These are phyloP conservation scores for Microdochium nivale DNA, from an alignment of 2,329 filamentous ascomycete species.

Conservation along the genomic window DNA sequence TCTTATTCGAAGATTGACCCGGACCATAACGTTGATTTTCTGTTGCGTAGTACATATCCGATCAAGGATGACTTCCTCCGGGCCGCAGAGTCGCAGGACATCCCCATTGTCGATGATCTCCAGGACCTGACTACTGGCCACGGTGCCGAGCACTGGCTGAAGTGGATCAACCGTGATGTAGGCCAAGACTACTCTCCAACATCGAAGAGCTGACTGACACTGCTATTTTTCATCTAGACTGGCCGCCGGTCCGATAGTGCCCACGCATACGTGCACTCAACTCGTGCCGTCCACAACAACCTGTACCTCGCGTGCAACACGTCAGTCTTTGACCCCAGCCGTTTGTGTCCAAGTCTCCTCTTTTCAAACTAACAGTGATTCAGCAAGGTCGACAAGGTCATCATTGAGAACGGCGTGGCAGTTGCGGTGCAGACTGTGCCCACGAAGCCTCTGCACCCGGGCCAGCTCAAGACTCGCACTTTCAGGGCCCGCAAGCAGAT, in stretches of 20 bases:
- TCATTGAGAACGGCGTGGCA: constrained; percentile 63
- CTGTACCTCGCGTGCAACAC: constrained; percentile 67
- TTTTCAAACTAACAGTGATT: neutral
- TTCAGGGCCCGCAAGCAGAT: constrained; percentile 67
- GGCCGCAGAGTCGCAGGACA: constrained; percentile 64
- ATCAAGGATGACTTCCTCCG: constrained; percentile 76
- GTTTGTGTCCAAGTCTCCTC: neutral
- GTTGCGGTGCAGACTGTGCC: constrained; percentile 63
- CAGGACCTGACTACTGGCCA: constrained; percentile 62
- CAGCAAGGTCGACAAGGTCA: constrained; percentile 55
- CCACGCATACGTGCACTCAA: constrained; percentile 71
- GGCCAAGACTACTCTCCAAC: neutral
- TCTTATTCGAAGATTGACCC: constrained; percentile 7
- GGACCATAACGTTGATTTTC: no score
- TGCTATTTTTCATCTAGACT: constrained; percentile 25
- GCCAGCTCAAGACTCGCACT: constrained; percentile 38
- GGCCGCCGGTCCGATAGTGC: constrained; percentile 70
- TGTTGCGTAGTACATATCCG: constrained; percentile 50
- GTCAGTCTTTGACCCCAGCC: constrained; percentile 31
- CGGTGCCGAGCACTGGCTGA: constrained; percentile 75
- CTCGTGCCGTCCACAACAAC: constrained; percentile 60
- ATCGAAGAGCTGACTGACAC: neutral
- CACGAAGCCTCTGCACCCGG: constrained; percentile 58
- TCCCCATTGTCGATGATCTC: constrained; percentile 65
- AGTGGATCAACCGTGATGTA: constrained; percentile 70